Evolutionary conservation across 257 asterid genomes (phyloP), one percentile per base, ranked within the genome.

Genomic region (Fraxinus americana): DNA sequence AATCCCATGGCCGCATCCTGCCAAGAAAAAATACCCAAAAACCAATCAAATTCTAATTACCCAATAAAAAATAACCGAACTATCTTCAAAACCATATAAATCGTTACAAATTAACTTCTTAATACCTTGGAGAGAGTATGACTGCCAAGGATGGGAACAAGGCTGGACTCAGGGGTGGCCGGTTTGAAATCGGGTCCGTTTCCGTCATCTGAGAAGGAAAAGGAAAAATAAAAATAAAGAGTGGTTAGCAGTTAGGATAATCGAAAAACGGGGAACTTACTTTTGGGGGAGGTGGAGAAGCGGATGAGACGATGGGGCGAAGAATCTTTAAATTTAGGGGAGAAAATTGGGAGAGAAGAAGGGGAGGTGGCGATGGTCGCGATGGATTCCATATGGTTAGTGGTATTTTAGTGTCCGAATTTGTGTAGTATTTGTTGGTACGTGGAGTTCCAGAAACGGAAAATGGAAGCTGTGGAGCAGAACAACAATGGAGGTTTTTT

Each of bases 1-100:
- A 94, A 86, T 50, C 98, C 97, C 97, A 93, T 95, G 78, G 97
- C 97, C 19, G 86, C 97, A 81, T 95, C 97, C 99, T 95, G 83
- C 57, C 80, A 50, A 38, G 36, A 39, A 70, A 74, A 6, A 41
- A 48, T 13, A 14, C 17, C 36, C 7, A 16, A 14, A 13, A 45
- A 48, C 32, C 32, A 19, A 17, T 43, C 35, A 75, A 52, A 76
- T 10, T 23, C 17, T 29, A 43, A 39, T 67, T 25, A 66, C 39
- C 10, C 23, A 36, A 72, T 57, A 17, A 48, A 21, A 39, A 13
- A 19, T 23, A 5, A 3, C 10, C 34, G 35, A 39, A 5, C 11
- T 11, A 74, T 59, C n/a, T 48, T 38, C 29, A 14, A 45, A 35
- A 16, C 13, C 12, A 41, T 10, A 41, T 11, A 41, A 11, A 41